These are phyloP conservation scores for Pharnaceum exiguum DNA, from an alignment of 148 eudicot genomes.

Conservation along the genomic window DNA sequence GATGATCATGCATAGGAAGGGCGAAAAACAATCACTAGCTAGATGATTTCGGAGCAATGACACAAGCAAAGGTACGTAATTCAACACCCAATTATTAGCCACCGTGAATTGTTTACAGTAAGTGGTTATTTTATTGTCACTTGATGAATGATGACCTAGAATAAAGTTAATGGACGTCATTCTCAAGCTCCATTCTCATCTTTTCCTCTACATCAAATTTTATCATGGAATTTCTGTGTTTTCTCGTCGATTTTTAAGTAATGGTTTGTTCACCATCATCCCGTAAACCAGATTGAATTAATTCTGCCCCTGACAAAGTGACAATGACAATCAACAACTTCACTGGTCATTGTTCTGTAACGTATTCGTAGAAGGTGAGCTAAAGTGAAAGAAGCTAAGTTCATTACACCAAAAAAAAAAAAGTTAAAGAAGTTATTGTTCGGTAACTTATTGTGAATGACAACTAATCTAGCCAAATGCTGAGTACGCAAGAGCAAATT, in stretches of 20 bases:
- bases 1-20: not conserved
- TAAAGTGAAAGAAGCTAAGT: too few relatives aligned
- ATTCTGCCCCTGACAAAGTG: too few relatives aligned
- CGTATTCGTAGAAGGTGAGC: too few relatives aligned
- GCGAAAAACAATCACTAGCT: not conserved
- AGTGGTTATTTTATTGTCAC: not conserved
- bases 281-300: too few relatives aligned
- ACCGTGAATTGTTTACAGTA: not conserved
- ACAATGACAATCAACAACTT: too few relatives aligned
- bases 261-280: too few relatives aligned
- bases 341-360: too few relatives aligned
- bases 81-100: not conserved
- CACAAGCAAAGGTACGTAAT: conserved; percentile 7
- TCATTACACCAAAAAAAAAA: too few relatives aligned
- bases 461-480: not conserved
- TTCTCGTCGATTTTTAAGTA: not conserved
- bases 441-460: not conserved
- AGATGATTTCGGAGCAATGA: conserved; percentile 5
- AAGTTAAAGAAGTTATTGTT: too few relatives aligned
- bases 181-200: not conserved
- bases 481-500: not conserved
- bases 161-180: not conserved
- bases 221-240: not conserved
- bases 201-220: not conserved
- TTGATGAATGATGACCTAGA: not conserved